Conservation (phyloP, 1,139 yeast genomes). For the Taiozyma onychis region DNA sequence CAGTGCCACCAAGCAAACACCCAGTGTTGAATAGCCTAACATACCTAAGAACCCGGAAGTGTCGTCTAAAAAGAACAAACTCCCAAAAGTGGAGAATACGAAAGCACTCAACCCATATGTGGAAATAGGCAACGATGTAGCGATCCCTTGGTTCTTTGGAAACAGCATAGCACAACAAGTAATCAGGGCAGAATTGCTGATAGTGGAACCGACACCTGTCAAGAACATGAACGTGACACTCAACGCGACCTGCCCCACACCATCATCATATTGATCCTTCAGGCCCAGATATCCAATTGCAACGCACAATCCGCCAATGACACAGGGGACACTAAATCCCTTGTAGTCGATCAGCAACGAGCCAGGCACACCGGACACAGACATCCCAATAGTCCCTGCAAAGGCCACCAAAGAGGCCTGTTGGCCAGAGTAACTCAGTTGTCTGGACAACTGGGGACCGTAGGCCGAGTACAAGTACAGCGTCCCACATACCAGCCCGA, state of each 20-base stretch:
- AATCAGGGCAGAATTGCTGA: constrained; percentile 45
- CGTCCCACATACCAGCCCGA: constrained; percentile 38
- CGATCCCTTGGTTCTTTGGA: constrained; percentile 53
- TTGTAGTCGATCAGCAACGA: constrained; percentile 45
- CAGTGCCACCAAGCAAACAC: constrained; percentile 37
- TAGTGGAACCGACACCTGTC: constrained; percentile 52
- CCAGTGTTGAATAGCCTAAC: constrained; percentile 36
- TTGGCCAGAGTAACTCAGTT: constrained; percentile 43
- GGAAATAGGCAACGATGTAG: constrained; percentile 55
- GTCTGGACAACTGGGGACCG: constrained; percentile 51
- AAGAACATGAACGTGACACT: constrained; percentile 36
- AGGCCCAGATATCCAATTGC: constrained; percentile 42
- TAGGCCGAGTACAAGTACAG: constrained; percentile 50
- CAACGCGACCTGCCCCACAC: constrained; percentile 28
- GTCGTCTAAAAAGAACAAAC: constrained; percentile 44
- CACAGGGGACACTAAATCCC: constrained; percentile 42
- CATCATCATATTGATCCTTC: constrained; percentile 38
- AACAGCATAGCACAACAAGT: constrained; percentile 54
- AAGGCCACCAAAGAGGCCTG: constrained; percentile 49
- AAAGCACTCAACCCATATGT: constrained; percentile 56
- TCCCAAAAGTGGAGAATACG: constrained; percentile 45
- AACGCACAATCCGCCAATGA: constrained; percentile 40
- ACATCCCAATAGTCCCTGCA: constrained; percentile 48
- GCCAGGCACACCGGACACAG: constrained; percentile 48
- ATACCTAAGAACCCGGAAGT: constrained; percentile 46